A percentile compares a stretch with the other conserved stretches of the same genome.
phyloP scores from a whole-genome alignment of 1,284 basidiomycete species.

The Cerrena zonata region DNA sequence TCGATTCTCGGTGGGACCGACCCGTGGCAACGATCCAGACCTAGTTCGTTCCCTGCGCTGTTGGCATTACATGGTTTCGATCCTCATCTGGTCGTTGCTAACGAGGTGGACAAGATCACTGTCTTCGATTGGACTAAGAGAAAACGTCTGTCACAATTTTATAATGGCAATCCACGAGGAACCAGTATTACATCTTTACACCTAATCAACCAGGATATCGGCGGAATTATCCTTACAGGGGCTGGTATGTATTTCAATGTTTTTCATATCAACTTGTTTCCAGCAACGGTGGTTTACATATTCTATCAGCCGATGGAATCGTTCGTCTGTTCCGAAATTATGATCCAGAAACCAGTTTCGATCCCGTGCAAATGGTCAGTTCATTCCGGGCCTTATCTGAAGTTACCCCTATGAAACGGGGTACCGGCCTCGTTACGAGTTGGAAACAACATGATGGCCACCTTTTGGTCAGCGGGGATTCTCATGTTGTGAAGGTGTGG shows the following conservation, averaged over 20 bases:
- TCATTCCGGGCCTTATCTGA: constrained; percentile 89
- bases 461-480: constrained; percentile 86
- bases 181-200: constrained; percentile 86
- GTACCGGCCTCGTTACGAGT: constrained; percentile 81
- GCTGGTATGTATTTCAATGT: constrained; percentile 53
- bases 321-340: constrained; percentile 92
- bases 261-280: not conserved
- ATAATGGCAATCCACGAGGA: constrained; percentile 80
- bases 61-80: constrained; percentile 92
- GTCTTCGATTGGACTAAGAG: constrained; percentile 93
- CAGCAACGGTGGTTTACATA: not conserved
- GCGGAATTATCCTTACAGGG: constrained; percentile 84
- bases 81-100: constrained; percentile 80
- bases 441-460: constrained; percentile 91
- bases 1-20: constrained; percentile 68
- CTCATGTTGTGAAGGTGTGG: constrained; percentile 86
- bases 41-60: constrained; percentile 65
- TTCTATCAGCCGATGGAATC: constrained; percentile 76
- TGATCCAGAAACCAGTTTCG: constrained; percentile 57
- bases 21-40: constrained; percentile 73
- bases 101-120: constrained; percentile 81
- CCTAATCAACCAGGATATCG: constrained; percentile 94
- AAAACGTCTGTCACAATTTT: constrained; percentile 76
- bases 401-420: constrained; percentile 64
- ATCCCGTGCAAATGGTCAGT: constrained; percentile 80